Evolutionary conservation across 2,329 filamentous ascomycete species (phyloP).

Genomic region (Claviceps paspali): DNA sequence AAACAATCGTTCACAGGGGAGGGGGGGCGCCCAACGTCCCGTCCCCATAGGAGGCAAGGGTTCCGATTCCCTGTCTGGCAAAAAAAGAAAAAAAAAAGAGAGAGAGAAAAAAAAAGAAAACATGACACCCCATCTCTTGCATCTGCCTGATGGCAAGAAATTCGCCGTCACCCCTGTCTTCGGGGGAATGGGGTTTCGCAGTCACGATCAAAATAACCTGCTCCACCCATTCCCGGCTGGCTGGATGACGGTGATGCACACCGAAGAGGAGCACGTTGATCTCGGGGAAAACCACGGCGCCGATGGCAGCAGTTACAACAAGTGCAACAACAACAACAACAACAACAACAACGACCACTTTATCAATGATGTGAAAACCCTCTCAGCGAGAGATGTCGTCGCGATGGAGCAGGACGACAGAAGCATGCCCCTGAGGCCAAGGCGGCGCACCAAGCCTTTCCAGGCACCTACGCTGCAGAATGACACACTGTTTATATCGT

Average conservation of each 20-base stretch:
- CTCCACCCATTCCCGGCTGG: conserved; percentile 64
- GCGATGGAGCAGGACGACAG: conserved; percentile 8
- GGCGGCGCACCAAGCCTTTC: conserved; percentile 29
- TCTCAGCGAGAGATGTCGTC: background rate
- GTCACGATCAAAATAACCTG: conserved; percentile 55
- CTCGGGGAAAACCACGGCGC: too few species aligned
- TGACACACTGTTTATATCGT: conserved; percentile 82
- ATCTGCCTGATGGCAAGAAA: conserved; percentile 77
- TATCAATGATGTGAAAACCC: background rate
- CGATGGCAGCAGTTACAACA: too few species aligned
- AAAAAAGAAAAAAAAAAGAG: too few species aligned
- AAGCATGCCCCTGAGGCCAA: conserved; percentile 14
- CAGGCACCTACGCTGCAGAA: conserved; percentile 57
- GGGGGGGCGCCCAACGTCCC: too few species aligned
- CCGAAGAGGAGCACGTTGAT: conserved; percentile 30
- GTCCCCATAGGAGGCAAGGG: too few species aligned
- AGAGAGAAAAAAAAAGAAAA: too few species aligned
- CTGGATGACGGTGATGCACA: conserved; percentile 80
- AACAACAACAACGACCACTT: background rate
- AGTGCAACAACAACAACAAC: background rate
- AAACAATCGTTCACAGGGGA: too few species aligned
- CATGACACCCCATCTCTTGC: conserved; percentile 34
- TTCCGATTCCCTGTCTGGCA: too few species aligned
- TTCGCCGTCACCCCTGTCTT: conserved; percentile 75
- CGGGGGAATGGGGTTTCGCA: conserved; percentile 81